Evolutionary conservation across 2,329 filamentous ascomycete genomes (phyloP).

Genomic region (Aspergillus viridinutans): DNA sequence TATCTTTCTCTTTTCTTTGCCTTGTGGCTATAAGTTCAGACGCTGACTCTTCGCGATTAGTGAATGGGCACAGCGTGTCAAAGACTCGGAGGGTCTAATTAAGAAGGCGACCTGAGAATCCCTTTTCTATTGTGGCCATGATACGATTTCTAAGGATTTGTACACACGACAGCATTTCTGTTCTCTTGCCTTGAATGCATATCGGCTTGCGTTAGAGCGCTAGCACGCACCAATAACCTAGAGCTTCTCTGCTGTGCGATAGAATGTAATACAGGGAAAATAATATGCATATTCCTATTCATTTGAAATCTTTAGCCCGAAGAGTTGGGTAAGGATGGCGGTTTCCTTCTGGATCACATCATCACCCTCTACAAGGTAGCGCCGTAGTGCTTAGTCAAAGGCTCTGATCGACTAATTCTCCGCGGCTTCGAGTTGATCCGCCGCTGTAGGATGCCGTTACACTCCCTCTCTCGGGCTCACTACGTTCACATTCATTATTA

Average conservation of each 20-base stretch:
- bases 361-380: too few relatives aligned
- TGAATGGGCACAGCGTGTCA: slow-evolving; percentile 50
- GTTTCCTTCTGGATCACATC: not conserved
- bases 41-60: slow-evolving; percentile 21
- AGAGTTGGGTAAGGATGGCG: not conserved
- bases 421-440: slow-evolving; percentile 21
- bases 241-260: not conserved
- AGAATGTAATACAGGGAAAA: slow-evolving; percentile 3
- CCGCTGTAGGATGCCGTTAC: slow-evolving; percentile 7
- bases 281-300: not conserved
- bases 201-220: slow-evolving; percentile 3
- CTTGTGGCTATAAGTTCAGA: not conserved
- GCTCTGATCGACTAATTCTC: slow-evolving; percentile 1
- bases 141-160: slow-evolving; percentile 4
- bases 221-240: not conserved
- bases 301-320: not conserved
- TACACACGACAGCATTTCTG: slow-evolving; percentile 9
- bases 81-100: slow-evolving; percentile 44
- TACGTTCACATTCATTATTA: slow-evolving; percentile 5
- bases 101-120: slow-evolving; percentile 28
- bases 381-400: slow-evolving; percentile 15
- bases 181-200: not conserved
- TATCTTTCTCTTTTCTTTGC: slow-evolving; percentile 24
- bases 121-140: not conserved
- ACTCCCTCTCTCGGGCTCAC: slow-evolving; percentile 4